Conservation (phyloP, 768 basidiomycete species). For the Calvatia gigantea region DNA sequence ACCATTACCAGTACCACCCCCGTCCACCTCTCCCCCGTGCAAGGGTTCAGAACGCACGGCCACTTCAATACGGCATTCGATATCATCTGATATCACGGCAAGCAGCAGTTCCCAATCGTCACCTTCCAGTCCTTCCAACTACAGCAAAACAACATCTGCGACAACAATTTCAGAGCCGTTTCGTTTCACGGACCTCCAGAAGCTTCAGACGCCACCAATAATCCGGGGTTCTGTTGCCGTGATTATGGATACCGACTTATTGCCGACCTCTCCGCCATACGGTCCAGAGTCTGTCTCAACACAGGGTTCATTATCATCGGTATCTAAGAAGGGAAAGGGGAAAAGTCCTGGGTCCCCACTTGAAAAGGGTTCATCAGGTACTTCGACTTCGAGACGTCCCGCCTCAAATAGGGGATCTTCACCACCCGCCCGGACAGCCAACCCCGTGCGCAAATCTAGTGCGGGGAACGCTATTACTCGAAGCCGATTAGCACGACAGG, state of each 20-base stretch:
- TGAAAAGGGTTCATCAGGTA: background rate
- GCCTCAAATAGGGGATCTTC: slow-evolving; percentile 5
- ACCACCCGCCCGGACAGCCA: background rate
- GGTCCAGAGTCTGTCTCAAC: background rate
- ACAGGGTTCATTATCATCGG: background rate
- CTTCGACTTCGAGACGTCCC: background rate
- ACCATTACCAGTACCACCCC: background rate
- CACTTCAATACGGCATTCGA: slow-evolving; percentile 16
- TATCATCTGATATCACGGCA: slow-evolving; percentile 15
- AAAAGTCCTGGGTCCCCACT: slow-evolving; percentile 2
- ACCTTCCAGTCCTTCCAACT: background rate
- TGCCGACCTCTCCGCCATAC: slow-evolving; percentile 5
- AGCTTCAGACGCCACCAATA: background rate
- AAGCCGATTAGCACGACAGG: background rate
- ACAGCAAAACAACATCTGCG: slow-evolving; percentile 4
- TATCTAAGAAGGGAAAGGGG: slow-evolving; percentile 7
- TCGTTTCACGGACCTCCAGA: background rate
- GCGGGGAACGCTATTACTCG: background rate
- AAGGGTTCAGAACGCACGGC: background rate
- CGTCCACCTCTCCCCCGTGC: background rate
- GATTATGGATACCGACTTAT: background rate
- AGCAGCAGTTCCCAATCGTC: slow-evolving; percentile 13
- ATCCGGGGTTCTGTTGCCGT: background rate
- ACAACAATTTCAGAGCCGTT: slow-evolving; percentile 4
- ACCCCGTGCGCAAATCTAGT: background rate